These are phyloP conservation scores for Aspergillus olivimuriae DNA, from an alignment of 495 filamentous ascomycete genomes.

Conservation along the genomic window DNA sequence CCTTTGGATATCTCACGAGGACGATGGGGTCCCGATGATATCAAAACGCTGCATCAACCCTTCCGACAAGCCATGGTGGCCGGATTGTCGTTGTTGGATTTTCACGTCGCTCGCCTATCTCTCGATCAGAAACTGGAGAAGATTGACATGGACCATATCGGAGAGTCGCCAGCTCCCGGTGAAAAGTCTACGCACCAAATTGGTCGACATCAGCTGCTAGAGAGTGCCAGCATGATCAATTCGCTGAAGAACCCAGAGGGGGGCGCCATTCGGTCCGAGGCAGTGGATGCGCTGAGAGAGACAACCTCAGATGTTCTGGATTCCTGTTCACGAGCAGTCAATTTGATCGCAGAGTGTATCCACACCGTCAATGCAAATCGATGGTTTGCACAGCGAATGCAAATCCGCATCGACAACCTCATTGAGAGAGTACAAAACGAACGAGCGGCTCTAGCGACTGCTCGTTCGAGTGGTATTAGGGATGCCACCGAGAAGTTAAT, in stretches of 20 bases:
- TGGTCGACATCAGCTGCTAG: conserved; percentile 5
- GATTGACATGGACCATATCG: neutral
- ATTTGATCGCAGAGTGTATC: conserved; percentile 5
- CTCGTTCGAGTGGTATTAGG: conserved; percentile 3
- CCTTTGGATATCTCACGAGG: conserved; percentile 15
- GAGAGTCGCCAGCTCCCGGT: neutral
- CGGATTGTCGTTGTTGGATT: conserved; percentile 10
- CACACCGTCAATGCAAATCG: conserved; percentile 9
- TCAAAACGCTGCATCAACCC: conserved; percentile 6
- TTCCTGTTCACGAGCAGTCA: conserved; percentile 4
- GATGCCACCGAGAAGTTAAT: conserved; percentile 10
- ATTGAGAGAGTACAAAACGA: neutral
- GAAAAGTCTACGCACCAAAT: conserved; percentile 2
- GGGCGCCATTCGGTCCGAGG: neutral
- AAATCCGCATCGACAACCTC: neutral
- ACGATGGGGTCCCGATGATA: conserved; percentile 13
- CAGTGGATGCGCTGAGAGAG: conserved; percentile 5
- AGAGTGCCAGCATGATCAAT: conserved; percentile 6
- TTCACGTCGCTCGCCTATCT: conserved; percentile 7
- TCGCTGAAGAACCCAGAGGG: conserved; percentile 7
- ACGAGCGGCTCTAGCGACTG: neutral
- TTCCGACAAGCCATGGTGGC: conserved; percentile 8
- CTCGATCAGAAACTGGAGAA: conserved; percentile 3
- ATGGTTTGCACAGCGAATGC: conserved; percentile 7
- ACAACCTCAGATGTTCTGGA: conserved; percentile 6